phyloP scores from a whole-genome alignment of 139 green algal genomes.

The Coelastrella sp. region DNA sequence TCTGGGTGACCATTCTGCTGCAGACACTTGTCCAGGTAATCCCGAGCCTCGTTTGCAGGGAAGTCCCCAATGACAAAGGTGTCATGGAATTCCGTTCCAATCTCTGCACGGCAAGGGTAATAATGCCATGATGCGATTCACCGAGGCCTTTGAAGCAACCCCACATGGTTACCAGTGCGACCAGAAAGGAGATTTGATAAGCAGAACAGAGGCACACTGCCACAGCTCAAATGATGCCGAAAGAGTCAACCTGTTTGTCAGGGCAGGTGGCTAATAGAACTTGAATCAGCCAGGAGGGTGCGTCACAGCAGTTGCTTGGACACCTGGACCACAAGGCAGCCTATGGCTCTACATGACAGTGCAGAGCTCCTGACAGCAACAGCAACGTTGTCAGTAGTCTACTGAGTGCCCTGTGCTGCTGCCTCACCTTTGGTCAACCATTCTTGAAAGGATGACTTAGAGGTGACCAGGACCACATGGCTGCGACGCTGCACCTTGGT shows the following conservation, averaged over 20 bases:
- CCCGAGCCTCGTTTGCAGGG: neutral
- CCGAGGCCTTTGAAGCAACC: neutral
- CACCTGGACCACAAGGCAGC: neutral
- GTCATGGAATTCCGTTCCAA: neutral
- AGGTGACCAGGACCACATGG: conserved; percentile 20
- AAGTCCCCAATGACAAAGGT: conserved; percentile 13
- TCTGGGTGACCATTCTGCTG: neutral
- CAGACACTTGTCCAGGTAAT: neutral
- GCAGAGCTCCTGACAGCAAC: neutral
- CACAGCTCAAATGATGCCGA: neutral
- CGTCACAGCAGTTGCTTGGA: neutral
- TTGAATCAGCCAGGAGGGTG: neutral
- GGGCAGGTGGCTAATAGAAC: too few relatives aligned
- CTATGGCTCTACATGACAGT: neutral
- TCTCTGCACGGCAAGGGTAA: conserved; percentile 1
- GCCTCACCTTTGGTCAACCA: conserved; percentile 19
- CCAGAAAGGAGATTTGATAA: neutral
- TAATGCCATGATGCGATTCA: neutral
- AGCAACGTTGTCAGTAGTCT: neutral
- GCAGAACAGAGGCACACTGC: neutral
- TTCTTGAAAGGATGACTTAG: neutral
- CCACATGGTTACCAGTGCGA: neutral
- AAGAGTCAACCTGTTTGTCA: neutral
- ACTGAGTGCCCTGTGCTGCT: neutral
- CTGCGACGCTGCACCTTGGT: neutral